Conservation (phyloP, 257 asterid species). For the Plantago ovata region DNA sequence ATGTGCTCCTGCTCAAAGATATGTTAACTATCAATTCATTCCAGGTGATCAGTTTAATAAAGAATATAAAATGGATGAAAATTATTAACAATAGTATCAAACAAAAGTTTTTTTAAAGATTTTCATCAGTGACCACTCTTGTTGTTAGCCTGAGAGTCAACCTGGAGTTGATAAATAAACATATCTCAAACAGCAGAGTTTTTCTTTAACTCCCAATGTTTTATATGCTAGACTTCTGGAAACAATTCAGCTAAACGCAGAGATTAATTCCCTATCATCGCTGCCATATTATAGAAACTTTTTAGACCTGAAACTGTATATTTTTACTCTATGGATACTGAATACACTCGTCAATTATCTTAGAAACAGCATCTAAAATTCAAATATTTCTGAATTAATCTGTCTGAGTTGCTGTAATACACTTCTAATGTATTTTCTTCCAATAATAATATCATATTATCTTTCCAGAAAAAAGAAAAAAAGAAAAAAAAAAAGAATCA, state of each 20-base stretch:
- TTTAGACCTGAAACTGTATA: conserved; percentile 1
- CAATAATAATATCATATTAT: no score
- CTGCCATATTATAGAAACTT: background rate
- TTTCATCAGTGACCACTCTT: no score
- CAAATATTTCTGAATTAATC: no score
- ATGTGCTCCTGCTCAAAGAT: conserved; percentile 78
- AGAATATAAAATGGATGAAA: background rate
- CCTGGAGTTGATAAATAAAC: background rate
- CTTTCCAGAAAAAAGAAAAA: no score
- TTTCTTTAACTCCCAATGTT: conserved; percentile 4
- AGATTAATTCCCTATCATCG: background rate
- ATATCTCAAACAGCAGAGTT: conserved; percentile 7
- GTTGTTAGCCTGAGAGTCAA: background rate
- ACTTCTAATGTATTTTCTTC: no score
- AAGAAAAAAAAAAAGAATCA: no score
- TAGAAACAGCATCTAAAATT: background rate
- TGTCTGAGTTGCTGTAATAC: no score
- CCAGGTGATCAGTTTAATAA: conserved; percentile 16
- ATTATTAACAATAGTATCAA: conserved; percentile 1
- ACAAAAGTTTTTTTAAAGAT: no score
- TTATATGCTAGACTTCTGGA: conserved; percentile 6
- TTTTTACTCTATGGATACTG: background rate
- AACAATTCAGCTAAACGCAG: conserved; percentile 8
- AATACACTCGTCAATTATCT: background rate
- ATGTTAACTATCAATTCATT: conserved; percentile 17